phyloP scores from a whole-genome alignment of 768 basidiomycete genomes.

The Grammothele lineata region DNA sequence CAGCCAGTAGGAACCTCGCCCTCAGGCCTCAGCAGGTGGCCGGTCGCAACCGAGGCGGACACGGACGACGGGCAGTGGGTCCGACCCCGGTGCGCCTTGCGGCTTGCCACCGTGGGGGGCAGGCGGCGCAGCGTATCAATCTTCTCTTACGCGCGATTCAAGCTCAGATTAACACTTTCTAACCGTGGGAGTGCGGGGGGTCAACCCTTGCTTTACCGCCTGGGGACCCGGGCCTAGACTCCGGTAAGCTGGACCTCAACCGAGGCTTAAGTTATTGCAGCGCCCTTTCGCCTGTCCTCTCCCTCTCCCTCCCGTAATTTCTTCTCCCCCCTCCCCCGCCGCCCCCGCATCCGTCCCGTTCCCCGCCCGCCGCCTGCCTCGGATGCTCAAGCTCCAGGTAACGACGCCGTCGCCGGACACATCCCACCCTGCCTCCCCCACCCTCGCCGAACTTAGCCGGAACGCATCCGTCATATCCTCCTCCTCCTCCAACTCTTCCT shows the following conservation, averaged over 20 bases:
- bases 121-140: too few relatives aligned
- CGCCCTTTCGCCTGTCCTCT: too few relatives aligned
- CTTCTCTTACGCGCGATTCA: too few relatives aligned
- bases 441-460: conserved; percentile 64
- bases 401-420: conserved; percentile 30
- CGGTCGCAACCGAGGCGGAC: too few relatives aligned
- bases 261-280: conserved; percentile 8
- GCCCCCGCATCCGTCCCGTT: conserved; percentile 2
- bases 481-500: conserved; percentile 53
- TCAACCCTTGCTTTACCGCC: background rate
- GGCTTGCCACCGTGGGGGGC: too few relatives aligned
- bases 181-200: conserved; percentile 7
- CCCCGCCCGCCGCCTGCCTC: conserved; percentile 5
- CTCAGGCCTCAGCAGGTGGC: too few relatives aligned
- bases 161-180: background rate
- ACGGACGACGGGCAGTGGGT: conserved; percentile 1
- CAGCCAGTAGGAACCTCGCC: too few relatives aligned
- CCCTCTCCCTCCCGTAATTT: conserved; percentile 11
- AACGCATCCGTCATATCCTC: conserved; percentile 75
- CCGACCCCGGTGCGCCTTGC: too few relatives aligned
- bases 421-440: conserved; percentile 27
- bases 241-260: conserved; percentile 6
- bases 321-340: conserved; percentile 6
- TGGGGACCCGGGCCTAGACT: conserved; percentile 12
- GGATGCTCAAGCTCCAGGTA: conserved; percentile 37